Conservation (phyloP, 768 basidiomycete species). For the Ramaria sp. region DNA sequence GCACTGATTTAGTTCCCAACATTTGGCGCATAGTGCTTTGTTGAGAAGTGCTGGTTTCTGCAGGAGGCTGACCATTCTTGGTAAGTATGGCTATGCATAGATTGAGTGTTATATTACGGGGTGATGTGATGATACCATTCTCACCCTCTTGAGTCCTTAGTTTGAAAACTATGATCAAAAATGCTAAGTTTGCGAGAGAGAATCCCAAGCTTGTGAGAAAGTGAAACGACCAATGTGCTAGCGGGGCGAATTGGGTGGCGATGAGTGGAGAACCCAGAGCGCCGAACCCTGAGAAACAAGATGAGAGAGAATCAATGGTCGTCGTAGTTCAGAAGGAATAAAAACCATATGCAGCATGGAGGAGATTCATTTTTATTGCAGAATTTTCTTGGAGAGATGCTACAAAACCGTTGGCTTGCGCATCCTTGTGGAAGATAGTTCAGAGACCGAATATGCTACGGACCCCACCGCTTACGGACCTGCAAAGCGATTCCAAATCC, state of each 20-base stretch:
- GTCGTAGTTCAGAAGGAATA: background rate
- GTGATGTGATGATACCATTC: constrained; percentile 6
- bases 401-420: constrained; percentile 37
- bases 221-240: constrained; percentile 65
- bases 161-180: constrained; percentile 52
- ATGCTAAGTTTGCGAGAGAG: constrained; percentile 42
- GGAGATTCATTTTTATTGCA: constrained; percentile 29
- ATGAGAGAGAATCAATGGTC: background rate
- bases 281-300: constrained; percentile 18
- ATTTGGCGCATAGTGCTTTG: constrained; percentile 30
- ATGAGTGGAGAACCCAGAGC: constrained; percentile 51
- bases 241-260: constrained; percentile 69
- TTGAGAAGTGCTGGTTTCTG: background rate
- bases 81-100: background rate
- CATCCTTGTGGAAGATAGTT: constrained; percentile 22
- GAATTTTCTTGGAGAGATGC: constrained; percentile 29
- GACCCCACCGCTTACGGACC: constrained; percentile 21
- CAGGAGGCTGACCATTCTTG: constrained; percentile 5
- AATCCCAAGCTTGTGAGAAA: constrained; percentile 62
- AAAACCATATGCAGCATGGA: constrained; percentile 27
- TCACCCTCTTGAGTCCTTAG: constrained; percentile 60
- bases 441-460: background rate
- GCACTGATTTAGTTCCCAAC: constrained; percentile 40
- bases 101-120: background rate
- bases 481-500: constrained; percentile 36